Evolutionary conservation across 768 basidiomycete species (phyloP).

Genomic region (Lentinula sp.): DNA sequence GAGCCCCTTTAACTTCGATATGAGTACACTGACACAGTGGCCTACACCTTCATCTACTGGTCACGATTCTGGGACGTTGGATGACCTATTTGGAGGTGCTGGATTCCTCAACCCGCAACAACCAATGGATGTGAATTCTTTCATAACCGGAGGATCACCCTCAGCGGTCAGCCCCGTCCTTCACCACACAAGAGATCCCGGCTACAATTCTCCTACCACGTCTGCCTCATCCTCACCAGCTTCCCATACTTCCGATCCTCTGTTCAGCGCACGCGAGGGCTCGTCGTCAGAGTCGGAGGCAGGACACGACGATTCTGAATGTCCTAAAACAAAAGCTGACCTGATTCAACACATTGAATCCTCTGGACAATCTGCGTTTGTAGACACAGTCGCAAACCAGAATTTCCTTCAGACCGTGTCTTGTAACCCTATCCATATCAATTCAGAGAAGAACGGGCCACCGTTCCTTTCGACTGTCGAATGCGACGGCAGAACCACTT

Average conservation of each 20-base stretch:
- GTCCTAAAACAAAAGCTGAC: constrained; percentile 54
- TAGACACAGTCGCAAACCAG: constrained; percentile 19
- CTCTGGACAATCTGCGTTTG: constrained; percentile 61
- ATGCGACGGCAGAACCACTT: constrained; percentile 54
- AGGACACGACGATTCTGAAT: constrained; percentile 20
- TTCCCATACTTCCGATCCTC: constrained; percentile 24
- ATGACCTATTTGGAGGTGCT: constrained; percentile 34
- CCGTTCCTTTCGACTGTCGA: constrained; percentile 48
- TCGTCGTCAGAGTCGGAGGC: constrained; percentile 27
- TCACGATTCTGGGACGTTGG: constrained; percentile 33
- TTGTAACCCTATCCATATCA: neutral
- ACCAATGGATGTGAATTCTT: constrained; percentile 25
- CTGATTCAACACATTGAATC: constrained; percentile 41
- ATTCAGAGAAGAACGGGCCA: constrained; percentile 34
- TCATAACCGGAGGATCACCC: constrained; percentile 24
- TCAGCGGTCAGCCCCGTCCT: constrained; percentile 50
- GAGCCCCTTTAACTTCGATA: constrained; percentile 40
- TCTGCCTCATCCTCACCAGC: constrained; percentile 33
- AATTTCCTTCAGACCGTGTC: constrained; percentile 19
- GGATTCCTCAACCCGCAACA: constrained; percentile 25
- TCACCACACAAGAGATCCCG: constrained; percentile 32
- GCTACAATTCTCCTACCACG: constrained; percentile 14
- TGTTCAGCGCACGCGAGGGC: constrained; percentile 6
- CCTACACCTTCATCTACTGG: constrained; percentile 24
- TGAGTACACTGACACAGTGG: constrained; percentile 41